phyloP scores from a whole-genome alignment of 1,139 yeast species.

The Taiozyma sp. region DNA sequence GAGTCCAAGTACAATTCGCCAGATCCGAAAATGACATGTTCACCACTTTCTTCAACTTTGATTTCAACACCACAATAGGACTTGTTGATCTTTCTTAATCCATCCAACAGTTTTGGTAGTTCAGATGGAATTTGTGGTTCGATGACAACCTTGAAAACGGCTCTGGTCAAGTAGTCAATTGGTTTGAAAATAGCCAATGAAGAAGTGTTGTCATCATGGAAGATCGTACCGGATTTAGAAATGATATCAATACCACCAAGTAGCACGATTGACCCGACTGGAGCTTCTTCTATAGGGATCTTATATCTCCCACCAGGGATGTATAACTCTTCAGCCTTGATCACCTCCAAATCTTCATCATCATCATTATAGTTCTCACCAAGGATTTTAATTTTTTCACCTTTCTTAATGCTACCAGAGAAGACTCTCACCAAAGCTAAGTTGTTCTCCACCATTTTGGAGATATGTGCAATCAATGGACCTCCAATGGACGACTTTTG shows the following conservation, averaged over 20 bases:
- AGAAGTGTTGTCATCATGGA: conserved; percentile 23
- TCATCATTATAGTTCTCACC: conserved; percentile 51
- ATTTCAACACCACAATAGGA: conserved; percentile 62
- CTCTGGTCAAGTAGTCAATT: conserved; percentile 40
- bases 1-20: conserved; percentile 92
- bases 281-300: conserved; percentile 47
- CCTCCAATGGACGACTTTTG: conserved; percentile 26
- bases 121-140: conserved; percentile 82
- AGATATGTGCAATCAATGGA: conserved; percentile 50
- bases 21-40: conserved; percentile 70
- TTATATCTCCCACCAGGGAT: conserved; percentile 71
- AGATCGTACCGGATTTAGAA: conserved; percentile 58
- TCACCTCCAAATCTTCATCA: conserved; percentile 42
- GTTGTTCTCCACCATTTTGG: conserved; percentile 48
- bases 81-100: conserved; percentile 55
- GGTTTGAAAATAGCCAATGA: conserved; percentile 34
- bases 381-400: conserved; percentile 45
- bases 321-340: conserved; percentile 42
- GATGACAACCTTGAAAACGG: conserved; percentile 76
- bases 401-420: conserved; percentile 50
- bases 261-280: conserved; percentile 62
- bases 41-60: conserved; percentile 86
- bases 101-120: conserved; percentile 63
- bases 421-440: conserved; percentile 53
- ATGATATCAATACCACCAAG: conserved; percentile 52